Evolutionary conservation across 2,329 filamentous ascomycete genomes (phyloP), one percentile per base, ranked within the genome.

Genomic region (Penicillium sp.): DNA sequence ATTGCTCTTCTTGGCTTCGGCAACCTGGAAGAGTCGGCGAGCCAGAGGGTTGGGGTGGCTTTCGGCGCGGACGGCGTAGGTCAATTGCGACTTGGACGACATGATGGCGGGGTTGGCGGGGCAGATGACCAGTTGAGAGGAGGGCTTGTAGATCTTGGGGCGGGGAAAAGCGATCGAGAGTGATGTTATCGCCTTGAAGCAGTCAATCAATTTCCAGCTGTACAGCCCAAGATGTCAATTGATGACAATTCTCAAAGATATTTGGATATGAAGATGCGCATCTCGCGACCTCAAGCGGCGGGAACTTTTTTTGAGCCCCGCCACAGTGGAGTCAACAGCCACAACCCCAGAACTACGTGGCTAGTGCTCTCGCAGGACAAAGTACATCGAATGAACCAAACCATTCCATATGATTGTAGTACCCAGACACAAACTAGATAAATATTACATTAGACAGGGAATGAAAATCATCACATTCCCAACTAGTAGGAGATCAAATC

Each of bases 1-100:
- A 64, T 82, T 83, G 55, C 80, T 79, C 65, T 80, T 75, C 67
- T 83, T 83, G 57, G 71, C 70, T 58, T 80, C 76, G 4, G 80
- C 81, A 33, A 81, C 75, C 37, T 77, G 66, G 61, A 82, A 82
- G 16, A 83, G 73, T 57, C 72, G 75, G 58, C 71, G 75, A 11
- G 76, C 79, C 38, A 82, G 73, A 1, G 75, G 73, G 65, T 81
- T 81, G 42, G 76, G 71, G 65, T 82, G 80, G 59, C 72, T 74
- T 60, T 71, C 69, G 58, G 76, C 78, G 49, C 79, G 74, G 55
- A 73, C 71, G 48, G 66, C 66, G 62, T 78, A 82, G 19, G 77
- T 70, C 58, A 77, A 67, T 65, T 73, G 70, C 26, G 78, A 81
- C 60, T 74, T 76, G 57, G 80, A 81, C 35, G 80, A 77, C 80